Evolutionary conservation across 1,284 basidiomycete species (phyloP), one percentile per base, ranked within the genome.

Genomic region (Pseudozyma thailandica): DNA sequence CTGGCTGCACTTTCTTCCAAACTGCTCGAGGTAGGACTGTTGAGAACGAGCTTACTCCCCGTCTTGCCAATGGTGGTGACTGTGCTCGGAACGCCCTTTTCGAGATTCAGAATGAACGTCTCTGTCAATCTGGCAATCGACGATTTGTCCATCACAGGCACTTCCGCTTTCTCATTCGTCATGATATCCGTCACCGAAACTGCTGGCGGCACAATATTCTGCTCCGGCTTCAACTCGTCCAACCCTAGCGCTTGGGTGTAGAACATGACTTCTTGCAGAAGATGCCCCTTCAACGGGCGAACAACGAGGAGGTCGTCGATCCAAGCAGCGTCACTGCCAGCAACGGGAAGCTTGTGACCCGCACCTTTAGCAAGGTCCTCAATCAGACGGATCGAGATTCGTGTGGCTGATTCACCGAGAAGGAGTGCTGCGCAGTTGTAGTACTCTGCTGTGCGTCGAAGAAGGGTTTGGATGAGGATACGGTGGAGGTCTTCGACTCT

Each of bases 11-110:
- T 31, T 3, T 35, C 41, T 2, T 35, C 33, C n/a, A n/a, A 7
- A n/a, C 33, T 44, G 4, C 20, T 10, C 4, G 33, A n/a, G 9
- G 35, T 15, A 26, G 52, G 4, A 8, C 25, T 35, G 50, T 62
- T 57, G 46, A 78, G 64, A 1, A 81, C 74, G n/a, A 82, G 71
- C 65, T 82, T 82, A 48, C 58, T 57, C 3, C 74, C 75, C 15
- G 78, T 80, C 33, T 69, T 68, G 4, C 65, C 72, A 33, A 82
- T 73, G 2, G 80, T 81, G 30, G 65, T 72, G 8, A 81, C 78
- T 0, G 80, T 82, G 16, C 71, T 74, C 7, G 78, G 64, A 21
- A 82, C 80, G 23, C 78, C 74, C 13, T 61, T 51, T 57, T 82
- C 79, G 6, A 82, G 62, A 25, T 75, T 70, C 18, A 70, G 44